Evolutionary conservation across 2,329 filamentous ascomycete species (phyloP).

Genomic region (Botrytis medusae): DNA sequence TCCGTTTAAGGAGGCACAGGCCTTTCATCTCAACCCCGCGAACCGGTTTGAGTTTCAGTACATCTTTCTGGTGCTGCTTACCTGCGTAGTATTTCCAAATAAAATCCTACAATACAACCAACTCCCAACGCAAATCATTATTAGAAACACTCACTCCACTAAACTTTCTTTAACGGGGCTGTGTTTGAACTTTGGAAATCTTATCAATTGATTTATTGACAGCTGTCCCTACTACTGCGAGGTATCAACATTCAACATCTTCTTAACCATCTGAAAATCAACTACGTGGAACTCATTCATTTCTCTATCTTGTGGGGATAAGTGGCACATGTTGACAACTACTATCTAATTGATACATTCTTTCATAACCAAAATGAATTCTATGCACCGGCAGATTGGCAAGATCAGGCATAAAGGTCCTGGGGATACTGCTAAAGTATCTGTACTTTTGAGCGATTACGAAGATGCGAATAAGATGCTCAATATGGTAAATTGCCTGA

Average conservation of each 20-base stretch:
- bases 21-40: constrained; percentile 10
- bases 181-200: background rate
- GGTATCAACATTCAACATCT: background rate
- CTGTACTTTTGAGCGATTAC: constrained; percentile 73
- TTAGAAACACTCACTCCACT: background rate
- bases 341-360: constrained; percentile 17
- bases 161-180: constrained; percentile 19
- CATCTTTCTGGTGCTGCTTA: background rate
- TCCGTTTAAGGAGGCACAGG: constrained; percentile 6
- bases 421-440: constrained; percentile 75
- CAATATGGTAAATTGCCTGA: constrained; percentile 57
- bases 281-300: constrained; percentile 13
- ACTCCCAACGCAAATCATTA: background rate
- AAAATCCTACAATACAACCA: background rate
- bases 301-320: constrained; percentile 1
- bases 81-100: background rate
- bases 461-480: constrained; percentile 76
- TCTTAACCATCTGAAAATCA: background rate
- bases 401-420: constrained; percentile 66
- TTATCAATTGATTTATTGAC: constrained; percentile 9
- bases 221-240: constrained; percentile 8
- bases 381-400: constrained; percentile 72
- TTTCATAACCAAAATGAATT: constrained; percentile 55
- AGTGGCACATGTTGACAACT: constrained; percentile 12
- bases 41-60: constrained; percentile 1